These are phyloP conservation scores for Tuber umbilicatum DNA, from an alignment of 495 filamentous ascomycete genomes.

Conservation along the genomic window DNA sequence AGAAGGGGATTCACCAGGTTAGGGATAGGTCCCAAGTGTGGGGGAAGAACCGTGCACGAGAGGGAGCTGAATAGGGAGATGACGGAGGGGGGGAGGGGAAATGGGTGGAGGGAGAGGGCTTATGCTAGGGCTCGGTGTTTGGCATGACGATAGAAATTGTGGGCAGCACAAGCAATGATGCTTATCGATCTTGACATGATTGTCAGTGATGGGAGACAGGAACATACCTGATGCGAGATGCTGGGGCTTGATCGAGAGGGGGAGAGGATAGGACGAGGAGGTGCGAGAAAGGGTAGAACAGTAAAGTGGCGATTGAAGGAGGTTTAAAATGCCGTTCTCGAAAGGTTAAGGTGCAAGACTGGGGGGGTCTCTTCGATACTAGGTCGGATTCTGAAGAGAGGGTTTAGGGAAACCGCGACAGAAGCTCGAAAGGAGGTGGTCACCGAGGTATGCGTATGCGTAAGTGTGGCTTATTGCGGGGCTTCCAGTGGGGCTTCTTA, in stretches of 20 bases:
- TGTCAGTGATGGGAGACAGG: not conserved
- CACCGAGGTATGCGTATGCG: not conserved
- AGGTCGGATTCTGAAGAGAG: not conserved
- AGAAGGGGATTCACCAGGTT: not conserved
- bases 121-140: not conserved
- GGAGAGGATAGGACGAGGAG: not conserved
- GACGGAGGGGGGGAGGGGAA: not conserved
- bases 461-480: slow-evolving; percentile 34
- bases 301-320: not conserved
- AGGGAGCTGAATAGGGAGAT: not conserved
- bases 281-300: not conserved
- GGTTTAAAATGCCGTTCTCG: not conserved
- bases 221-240: not conserved
- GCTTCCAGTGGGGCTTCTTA: not conserved
- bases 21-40: not conserved
- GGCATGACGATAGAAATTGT: slow-evolving; percentile 1
- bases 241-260: not conserved
- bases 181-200: not conserved
- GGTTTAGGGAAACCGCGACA: not conserved
- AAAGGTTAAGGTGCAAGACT: not conserved
- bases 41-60: not conserved
- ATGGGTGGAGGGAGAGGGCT: not conserved
- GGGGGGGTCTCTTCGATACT: not conserved
- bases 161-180: not conserved
- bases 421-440: not conserved